Percentiles rank a stretch among this genome's conserved stretches.
Conservation (phyloP, 1,284 basidiomycete species). For the Pascua guehoae region DNA sequence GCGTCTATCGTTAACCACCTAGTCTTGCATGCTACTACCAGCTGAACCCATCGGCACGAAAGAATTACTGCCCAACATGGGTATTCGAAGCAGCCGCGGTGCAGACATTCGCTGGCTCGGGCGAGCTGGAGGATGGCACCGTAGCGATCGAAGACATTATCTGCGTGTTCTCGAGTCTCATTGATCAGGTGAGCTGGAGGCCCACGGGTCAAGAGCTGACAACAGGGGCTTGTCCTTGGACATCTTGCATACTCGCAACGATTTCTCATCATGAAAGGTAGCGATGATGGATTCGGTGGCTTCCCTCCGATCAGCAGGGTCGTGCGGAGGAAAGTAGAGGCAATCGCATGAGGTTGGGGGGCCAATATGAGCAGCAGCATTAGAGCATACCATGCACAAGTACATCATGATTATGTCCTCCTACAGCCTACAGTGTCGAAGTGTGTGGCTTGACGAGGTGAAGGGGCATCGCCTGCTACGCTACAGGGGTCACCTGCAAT, state of each 20-base stretch:
- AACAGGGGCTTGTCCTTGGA: conserved; percentile 37
- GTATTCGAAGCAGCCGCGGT: conserved; percentile 33
- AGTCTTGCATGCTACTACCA: conserved; percentile 35
- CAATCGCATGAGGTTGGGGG: conserved; percentile 1
- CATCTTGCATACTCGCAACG: conserved; percentile 40
- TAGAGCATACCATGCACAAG: neutral
- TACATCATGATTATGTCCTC: no score
- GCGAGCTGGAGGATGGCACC: conserved; percentile 41
- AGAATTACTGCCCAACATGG: conserved; percentile 38
- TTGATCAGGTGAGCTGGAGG: conserved; percentile 43
- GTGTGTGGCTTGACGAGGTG: no score
- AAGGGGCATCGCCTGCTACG: no score
- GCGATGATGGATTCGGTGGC: conserved; percentile 37
- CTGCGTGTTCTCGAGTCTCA: conserved; percentile 39
- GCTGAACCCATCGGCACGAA: conserved; percentile 18
- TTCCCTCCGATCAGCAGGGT: conserved; percentile 35
- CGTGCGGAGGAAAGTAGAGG: conserved; percentile 18
- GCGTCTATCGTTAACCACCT: conserved; percentile 1
- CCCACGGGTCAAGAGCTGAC: neutral
- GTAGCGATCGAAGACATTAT: conserved; percentile 43
- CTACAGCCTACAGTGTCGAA: no score
- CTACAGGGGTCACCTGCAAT: no score
- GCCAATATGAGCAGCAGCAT: no score
- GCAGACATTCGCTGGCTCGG: conserved; percentile 31
- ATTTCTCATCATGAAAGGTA: conserved; percentile 35